A percentile compares a stretch with the other conserved stretches of the same genome.
Conservation (phyloP, 805 yeast genomes). For the Naumovozyma baii region DNA sequence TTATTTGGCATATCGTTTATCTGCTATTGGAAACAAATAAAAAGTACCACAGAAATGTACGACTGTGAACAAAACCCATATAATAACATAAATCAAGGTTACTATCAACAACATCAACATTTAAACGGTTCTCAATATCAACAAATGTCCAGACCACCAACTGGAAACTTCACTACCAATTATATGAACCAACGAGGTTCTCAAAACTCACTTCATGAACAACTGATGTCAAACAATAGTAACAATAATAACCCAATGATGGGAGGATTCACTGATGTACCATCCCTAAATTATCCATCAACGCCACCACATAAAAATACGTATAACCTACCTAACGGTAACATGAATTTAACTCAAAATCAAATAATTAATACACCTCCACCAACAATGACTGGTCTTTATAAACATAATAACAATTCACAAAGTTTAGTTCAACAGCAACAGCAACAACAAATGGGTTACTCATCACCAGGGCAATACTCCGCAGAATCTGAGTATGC, state of each 20-base stretch:
- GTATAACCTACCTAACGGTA: conserved; percentile 8
- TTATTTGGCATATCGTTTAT: no score
- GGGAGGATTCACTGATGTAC: conserved; percentile 23
- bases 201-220: conserved; percentile 31
- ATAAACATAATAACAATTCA: conserved; percentile 24
- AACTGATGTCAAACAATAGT: conserved; percentile 10
- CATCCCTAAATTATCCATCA: conserved; percentile 23
- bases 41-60: no score
- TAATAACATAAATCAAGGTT: background rate
- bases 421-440: conserved; percentile 16
- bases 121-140: conserved; percentile 5
- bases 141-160: conserved; percentile 28
- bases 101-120: conserved; percentile 4
- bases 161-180: conserved; percentile 29
- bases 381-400: conserved; percentile 17
- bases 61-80: conserved; percentile 1
- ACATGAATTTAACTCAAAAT: background rate
- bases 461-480: conserved; percentile 24
- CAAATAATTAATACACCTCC: conserved; percentile 20
- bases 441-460: conserved; percentile 5
- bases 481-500: conserved; percentile 22
- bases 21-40: no score
- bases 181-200: conserved; percentile 33
- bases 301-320: conserved; percentile 22
- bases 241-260: conserved; percentile 6